phyloP scores from a whole-genome alignment of 2,329 filamentous ascomycete genomes.

The Trichocomaceae sp. region DNA sequence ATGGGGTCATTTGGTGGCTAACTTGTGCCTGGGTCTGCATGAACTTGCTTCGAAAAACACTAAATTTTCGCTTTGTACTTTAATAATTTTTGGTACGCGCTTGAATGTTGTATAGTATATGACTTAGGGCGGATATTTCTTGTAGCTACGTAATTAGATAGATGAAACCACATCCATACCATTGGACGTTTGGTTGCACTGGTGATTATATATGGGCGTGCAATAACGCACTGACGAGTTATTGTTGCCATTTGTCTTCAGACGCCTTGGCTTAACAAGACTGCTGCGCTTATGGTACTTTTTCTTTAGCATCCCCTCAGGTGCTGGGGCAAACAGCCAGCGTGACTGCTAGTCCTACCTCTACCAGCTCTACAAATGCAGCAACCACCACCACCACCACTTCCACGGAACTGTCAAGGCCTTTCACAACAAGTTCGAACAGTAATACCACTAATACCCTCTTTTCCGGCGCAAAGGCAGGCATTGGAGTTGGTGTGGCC shows the following conservation, averaged over 20 bases:
- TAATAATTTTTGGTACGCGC: too few relatives aligned
- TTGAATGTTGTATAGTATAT: too few relatives aligned
- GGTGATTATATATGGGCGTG: constrained; percentile 9
- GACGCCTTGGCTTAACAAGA: background rate
- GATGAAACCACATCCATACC: too few relatives aligned
- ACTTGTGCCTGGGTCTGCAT: too few relatives aligned
- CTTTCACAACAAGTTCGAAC: background rate
- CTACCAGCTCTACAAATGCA: background rate
- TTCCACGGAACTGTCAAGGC: background rate
- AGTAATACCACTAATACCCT: background rate
- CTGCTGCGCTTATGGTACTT: constrained; percentile 3
- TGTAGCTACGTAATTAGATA: too few relatives aligned
- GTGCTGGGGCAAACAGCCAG: background rate
- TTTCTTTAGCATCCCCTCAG: constrained; percentile 1
- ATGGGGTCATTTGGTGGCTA: too few relatives aligned
- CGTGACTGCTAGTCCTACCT: background rate
- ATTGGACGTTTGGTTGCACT: too few relatives aligned
- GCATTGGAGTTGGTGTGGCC: background rate
- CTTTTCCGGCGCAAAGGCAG: background rate
- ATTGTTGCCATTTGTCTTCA: constrained; percentile 3
- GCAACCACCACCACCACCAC: background rate
- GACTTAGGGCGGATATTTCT: too few relatives aligned
- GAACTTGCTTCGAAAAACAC: too few relatives aligned
- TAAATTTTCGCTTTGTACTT: too few relatives aligned
- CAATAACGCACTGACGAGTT: constrained; percentile 4